Evolutionary conservation across 2,329 filamentous ascomycete genomes (phyloP).

Genomic region (Fusarium sp.): DNA sequence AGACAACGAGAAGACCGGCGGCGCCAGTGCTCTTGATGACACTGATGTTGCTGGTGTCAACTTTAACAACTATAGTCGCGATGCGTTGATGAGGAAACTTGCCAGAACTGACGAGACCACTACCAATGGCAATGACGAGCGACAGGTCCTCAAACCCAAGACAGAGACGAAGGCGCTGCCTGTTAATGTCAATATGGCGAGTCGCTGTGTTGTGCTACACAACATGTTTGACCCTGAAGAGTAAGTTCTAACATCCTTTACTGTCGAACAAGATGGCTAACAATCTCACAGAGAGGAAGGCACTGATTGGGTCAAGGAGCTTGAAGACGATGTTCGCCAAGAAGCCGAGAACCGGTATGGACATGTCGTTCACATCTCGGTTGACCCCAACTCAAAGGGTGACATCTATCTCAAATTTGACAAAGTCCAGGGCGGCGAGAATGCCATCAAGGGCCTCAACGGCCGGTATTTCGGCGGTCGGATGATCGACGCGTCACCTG

Average conservation of each 20-base stretch:
- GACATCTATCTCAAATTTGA: conserved; percentile 99
- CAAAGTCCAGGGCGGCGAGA: conserved; percentile 92
- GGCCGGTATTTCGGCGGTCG: conserved; percentile 94
- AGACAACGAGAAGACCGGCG: conserved; percentile 89
- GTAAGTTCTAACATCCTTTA: conserved; percentile 67
- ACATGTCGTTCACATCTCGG: conserved; percentile 94
- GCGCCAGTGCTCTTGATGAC: conserved; percentile 94
- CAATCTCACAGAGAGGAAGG: conserved; percentile 76
- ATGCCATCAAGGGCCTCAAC: conserved; percentile 97
- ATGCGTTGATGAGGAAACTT: conserved; percentile 98
- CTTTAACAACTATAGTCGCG: conserved; percentile 99
- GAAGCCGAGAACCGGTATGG: conserved; percentile 98
- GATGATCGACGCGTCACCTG: conserved; percentile 92
- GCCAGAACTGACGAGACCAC: conserved; percentile 89
- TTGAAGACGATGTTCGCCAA: conserved; percentile 90
- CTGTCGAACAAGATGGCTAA: conserved; percentile 48
- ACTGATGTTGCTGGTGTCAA: conserved; percentile 98
- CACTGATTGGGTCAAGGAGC: conserved; percentile 88
- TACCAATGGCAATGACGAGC: conserved; percentile 72
- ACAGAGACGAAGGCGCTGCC: conserved; percentile 82
- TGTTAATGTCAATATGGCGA: conserved; percentile 90
- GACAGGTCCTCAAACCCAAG: conserved; percentile 80
- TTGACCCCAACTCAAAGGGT: conserved; percentile 92
- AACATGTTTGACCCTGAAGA: conserved; percentile 95
- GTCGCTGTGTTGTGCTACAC: conserved; percentile 90